phyloP scores from a whole-genome alignment of 1,139 yeast genomes.

The Spathaspora jeffriesii region DNA sequence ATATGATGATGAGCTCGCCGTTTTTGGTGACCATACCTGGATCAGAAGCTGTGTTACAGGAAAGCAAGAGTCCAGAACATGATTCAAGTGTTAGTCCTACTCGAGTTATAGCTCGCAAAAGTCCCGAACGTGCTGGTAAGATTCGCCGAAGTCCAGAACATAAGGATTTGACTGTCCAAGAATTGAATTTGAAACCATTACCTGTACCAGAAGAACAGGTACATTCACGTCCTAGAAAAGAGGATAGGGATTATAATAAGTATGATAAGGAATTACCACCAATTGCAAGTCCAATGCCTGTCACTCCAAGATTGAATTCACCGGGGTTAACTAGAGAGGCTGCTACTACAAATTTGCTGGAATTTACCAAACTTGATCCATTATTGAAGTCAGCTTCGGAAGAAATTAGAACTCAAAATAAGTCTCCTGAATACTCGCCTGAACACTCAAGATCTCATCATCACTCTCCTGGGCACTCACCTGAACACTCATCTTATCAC shows the following conservation, averaged over 20 bases:
- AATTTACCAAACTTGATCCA: background rate
- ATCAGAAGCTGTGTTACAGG: background rate
- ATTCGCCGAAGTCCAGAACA: background rate
- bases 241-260: background rate
- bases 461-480: background rate
- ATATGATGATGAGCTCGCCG: constrained; percentile 1
- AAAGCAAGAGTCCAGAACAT: background rate
- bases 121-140: background rate
- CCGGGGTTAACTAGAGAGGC: background rate
- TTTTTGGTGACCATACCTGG: constrained; percentile 2
- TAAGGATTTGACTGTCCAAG: background rate
- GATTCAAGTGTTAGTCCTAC: background rate
- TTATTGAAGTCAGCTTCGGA: background rate
- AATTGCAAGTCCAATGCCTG: background rate
- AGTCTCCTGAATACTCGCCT: background rate
- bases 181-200: background rate
- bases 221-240: background rate
- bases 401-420: background rate
- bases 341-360: background rate
- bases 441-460: too few relatives aligned
- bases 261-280: constrained; percentile 1
- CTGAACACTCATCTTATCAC: background rate
- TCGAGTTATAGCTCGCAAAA: background rate
- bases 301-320: background rate
- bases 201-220: background rate